A percentile compares a stretch with the other conserved stretches of the same genome.
phyloP scores from a whole-genome alignment of 2,329 filamentous ascomycete genomes.

The Aschersonia sp. region DNA sequence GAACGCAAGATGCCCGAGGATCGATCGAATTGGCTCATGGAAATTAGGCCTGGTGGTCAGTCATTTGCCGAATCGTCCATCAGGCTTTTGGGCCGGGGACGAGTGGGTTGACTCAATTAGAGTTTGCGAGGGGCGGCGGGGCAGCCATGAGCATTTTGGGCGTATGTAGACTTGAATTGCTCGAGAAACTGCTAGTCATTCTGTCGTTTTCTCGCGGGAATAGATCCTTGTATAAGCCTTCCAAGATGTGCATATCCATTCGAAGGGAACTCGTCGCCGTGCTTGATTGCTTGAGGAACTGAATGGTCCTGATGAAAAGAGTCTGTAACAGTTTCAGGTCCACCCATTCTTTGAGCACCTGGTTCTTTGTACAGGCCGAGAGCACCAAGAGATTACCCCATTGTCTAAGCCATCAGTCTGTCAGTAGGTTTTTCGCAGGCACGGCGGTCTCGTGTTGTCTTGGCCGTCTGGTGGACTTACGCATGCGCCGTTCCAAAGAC shows the following conservation, averaged over 20 bases:
- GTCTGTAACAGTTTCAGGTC: slow-evolving; percentile 36
- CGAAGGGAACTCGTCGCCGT: slow-evolving; percentile 61
- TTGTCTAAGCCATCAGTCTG: slow-evolving; percentile 45
- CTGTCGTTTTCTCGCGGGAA: slow-evolving; percentile 14
- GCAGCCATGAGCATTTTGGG: slow-evolving; percentile 8
- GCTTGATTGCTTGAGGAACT: slow-evolving; percentile 55
- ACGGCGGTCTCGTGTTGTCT: neutral
- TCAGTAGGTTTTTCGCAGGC: neutral
- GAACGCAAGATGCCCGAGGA: too few species aligned
- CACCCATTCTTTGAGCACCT: slow-evolving; percentile 43
- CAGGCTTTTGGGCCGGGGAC: neutral
- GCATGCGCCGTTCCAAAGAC: slow-evolving; percentile 91
- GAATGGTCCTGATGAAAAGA: slow-evolving; percentile 60
- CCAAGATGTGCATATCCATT: slow-evolving; percentile 62
- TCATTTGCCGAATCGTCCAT: neutral
- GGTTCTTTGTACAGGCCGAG: slow-evolving; percentile 62
- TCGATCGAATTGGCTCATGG: too few species aligned
- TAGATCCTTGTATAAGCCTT: slow-evolving; percentile 35
- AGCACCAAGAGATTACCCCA: slow-evolving; percentile 94
- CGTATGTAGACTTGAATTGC: slow-evolving; percentile 16
- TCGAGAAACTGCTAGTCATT: slow-evolving; percentile 27
- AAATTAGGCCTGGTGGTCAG: too few species aligned
- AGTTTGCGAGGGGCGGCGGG: slow-evolving; percentile 2
- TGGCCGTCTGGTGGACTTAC: slow-evolving; percentile 40
- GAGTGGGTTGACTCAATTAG: neutral